Evolutionary conservation across 2,329 filamentous ascomycete species (phyloP).

Genomic region (Periglandula ipomoeae): DNA sequence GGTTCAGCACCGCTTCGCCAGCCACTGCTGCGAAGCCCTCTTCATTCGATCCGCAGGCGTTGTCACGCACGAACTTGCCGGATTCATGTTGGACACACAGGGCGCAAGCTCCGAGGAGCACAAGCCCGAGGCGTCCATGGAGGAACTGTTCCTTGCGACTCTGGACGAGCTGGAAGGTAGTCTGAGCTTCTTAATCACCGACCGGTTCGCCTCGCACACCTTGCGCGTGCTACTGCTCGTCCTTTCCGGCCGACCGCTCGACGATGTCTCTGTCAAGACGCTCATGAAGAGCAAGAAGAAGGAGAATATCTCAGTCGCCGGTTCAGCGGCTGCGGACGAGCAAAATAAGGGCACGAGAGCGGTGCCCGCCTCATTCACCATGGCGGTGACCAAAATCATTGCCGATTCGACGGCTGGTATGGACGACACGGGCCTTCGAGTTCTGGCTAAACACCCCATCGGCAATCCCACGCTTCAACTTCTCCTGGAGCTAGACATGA

Average conservation of each 20-base stretch:
- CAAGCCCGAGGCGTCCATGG: constrained; percentile 57
- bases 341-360: constrained; percentile 33
- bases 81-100: constrained; percentile 32
- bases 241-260: constrained; percentile 72
- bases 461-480: constrained; percentile 92
- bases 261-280: constrained; percentile 57
- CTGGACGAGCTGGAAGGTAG: constrained; percentile 83
- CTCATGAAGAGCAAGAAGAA: constrained; percentile 90
- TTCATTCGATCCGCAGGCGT: constrained; percentile 75
- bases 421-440: constrained; percentile 70
- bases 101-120: constrained; percentile 34
- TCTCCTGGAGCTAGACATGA: constrained; percentile 76
- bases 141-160: constrained; percentile 73
- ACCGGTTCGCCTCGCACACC: constrained; percentile 83
- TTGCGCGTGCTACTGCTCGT: constrained; percentile 79
- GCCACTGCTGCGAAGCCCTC: constrained; percentile 91
- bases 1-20: constrained; percentile 91
- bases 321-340: constrained; percentile 41
- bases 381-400: constrained; percentile 75
- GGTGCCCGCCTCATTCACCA: constrained; percentile 71
- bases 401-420: constrained; percentile 64
- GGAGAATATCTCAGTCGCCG: constrained; percentile 63
- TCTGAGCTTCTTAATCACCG: constrained; percentile 74
- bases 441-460: constrained; percentile 79
- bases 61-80: constrained; percentile 63